These are phyloP conservation scores for Triticum timopheevii DNA, from an alignment of 176 grass and related monocot species.

Conservation along the genomic window DNA sequence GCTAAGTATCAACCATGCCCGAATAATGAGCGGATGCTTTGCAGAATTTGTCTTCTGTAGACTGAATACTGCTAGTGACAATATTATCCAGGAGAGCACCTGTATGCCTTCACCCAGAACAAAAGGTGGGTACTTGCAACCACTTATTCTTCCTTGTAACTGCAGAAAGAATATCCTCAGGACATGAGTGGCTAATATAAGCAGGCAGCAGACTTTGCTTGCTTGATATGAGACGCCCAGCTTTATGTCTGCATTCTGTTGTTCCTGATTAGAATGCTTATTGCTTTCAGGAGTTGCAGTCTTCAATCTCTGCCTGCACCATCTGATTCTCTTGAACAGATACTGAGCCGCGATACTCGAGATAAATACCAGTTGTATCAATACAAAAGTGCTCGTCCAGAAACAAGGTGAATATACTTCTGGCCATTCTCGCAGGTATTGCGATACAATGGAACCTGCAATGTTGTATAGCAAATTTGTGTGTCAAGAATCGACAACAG, in stretches of 20 bases:
- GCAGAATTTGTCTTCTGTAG: constrained; percentile 60
- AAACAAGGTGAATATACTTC: constrained; percentile 63
- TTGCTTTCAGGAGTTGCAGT: constrained; percentile 21
- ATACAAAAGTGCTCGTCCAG: constrained; percentile 54
- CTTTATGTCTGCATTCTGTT: constrained; percentile 38
- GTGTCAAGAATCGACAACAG: constrained; percentile 1
- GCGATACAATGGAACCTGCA: constrained; percentile 54
- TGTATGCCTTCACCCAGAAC: constrained; percentile 59
- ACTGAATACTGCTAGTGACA: constrained; percentile 52
- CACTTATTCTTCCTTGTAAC: constrained; percentile 35
- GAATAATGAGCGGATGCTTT: constrained; percentile 59
- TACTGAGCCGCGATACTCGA: constrained; percentile 41
- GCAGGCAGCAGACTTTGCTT: constrained; percentile 66
- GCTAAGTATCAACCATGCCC: constrained; percentile 75
- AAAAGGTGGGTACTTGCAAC: constrained; percentile 53
- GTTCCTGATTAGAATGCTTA: constrained; percentile 26
- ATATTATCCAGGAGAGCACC: constrained; percentile 72
- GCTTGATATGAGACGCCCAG: constrained; percentile 61
- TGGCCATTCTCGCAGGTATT: constrained; percentile 61
- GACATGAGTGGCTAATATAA: constrained; percentile 55
- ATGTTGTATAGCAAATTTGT: not conserved
- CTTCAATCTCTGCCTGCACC: constrained; percentile 48
- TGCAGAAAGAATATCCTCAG: constrained; percentile 42
- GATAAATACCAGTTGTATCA: constrained; percentile 65
- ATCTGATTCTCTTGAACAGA: constrained; percentile 51